A percentile compares a stretch with the other conserved stretches of the same genome.
These are phyloP conservation scores for Clausena lansium DNA, from an alignment of 345 rosid genomes.

Conservation along the genomic window DNA sequence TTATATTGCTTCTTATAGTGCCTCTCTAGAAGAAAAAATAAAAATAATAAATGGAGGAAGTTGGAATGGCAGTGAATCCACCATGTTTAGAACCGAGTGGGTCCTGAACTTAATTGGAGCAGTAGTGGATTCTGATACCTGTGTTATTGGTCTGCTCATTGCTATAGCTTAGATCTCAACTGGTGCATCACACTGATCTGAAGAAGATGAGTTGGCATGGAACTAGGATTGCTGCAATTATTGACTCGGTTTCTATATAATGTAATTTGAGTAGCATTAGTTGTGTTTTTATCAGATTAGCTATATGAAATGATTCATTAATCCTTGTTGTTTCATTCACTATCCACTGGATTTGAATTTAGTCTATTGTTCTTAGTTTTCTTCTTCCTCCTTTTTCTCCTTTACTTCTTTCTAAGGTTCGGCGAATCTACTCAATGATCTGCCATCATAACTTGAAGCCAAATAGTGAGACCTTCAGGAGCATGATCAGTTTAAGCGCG, in stretches of 20 bases:
- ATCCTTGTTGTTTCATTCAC: background rate
- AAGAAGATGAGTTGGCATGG: background rate
- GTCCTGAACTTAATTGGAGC: background rate
- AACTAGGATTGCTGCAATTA: background rate
- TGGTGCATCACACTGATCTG: background rate
- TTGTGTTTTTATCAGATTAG: background rate
- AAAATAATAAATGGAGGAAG: background rate
- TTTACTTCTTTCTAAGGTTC: conserved; percentile 44
- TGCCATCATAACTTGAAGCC: conserved; percentile 51
- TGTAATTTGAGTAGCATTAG: background rate
- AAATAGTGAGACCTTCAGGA: conserved; percentile 60
- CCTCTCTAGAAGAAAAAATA: background rate
- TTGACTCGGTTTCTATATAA: background rate
- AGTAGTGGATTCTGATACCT: background rate
- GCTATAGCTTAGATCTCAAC: too few relatives aligned
- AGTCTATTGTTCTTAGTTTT: background rate
- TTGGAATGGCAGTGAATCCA: background rate
- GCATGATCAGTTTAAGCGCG: conserved; percentile 61
- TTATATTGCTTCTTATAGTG: background rate
- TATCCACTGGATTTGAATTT: background rate
- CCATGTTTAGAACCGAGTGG: background rate
- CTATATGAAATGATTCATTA: background rate
- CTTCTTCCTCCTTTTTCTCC: background rate
- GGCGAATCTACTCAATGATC: conserved; percentile 58
- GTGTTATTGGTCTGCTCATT: background rate